phyloP scores from a whole-genome alignment of 257 asterid genomes.

The Penstemon barbatus region DNA sequence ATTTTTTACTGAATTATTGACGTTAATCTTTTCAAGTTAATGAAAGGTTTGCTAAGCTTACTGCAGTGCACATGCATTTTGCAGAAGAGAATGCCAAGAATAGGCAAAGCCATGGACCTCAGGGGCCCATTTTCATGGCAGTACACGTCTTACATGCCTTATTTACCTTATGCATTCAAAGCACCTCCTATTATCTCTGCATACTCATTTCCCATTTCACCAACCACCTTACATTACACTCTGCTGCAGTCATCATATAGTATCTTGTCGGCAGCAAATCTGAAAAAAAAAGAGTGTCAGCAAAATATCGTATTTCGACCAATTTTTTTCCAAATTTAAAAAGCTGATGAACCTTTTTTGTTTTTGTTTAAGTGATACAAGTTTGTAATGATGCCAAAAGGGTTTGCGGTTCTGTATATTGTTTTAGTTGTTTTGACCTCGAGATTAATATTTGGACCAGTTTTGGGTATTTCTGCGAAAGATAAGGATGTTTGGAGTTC shows the following conservation, averaged over 20 bases:
- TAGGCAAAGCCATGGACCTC: constrained; percentile 20
- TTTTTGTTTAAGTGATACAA: neutral
- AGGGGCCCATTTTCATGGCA: constrained; percentile 22
- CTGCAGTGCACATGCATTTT: constrained; percentile 30
- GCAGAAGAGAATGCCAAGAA: constrained; percentile 11
- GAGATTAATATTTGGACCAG: constrained; percentile 24
- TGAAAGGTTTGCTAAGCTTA: neutral
- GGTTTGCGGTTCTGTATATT: constrained; percentile 21
- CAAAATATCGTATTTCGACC: neutral
- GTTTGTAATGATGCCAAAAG: constrained; percentile 19
- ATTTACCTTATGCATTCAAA: constrained; percentile 28
- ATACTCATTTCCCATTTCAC: constrained; percentile 1
- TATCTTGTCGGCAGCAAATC: constrained; percentile 6
- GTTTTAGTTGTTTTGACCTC: constrained; percentile 16
- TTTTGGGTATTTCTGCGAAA: constrained; percentile 27
- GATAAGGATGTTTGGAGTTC: constrained; percentile 67
- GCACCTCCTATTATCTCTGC: constrained; percentile 37
- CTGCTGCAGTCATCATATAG: neutral
- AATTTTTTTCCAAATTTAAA: neutral
- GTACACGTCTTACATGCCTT: neutral
- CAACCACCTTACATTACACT: constrained; percentile 26
- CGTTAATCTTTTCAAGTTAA: neutral
- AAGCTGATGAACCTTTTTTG: neutral
- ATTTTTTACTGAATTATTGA: no score
- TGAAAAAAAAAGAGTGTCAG: constrained; percentile 14